These are phyloP conservation scores for Cyberlindnera bimundalis DNA, from an alignment of 805 yeast species.

Conservation along the genomic window DNA sequence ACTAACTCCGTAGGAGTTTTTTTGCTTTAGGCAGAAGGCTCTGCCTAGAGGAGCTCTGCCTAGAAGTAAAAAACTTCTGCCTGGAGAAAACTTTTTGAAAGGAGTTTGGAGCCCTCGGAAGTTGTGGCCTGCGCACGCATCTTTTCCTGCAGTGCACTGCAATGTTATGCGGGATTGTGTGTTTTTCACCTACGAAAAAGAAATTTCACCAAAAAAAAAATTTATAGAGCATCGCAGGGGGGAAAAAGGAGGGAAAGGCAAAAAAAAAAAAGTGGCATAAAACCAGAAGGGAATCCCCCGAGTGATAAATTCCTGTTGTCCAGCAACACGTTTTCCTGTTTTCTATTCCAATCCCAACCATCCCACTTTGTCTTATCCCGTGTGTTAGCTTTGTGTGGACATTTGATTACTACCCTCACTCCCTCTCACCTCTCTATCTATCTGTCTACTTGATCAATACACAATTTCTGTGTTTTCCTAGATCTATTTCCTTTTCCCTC, in stretches of 20 bases:
- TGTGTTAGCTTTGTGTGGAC: not conserved
- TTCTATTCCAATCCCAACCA: too few relatives aligned
- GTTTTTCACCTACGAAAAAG: constrained; percentile 10
- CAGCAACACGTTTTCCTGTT: not conserved
- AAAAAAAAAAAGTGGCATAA: constrained; percentile 1
- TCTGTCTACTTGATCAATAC: not conserved
- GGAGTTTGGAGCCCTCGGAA: too few relatives aligned
- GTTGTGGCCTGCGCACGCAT: too few relatives aligned
- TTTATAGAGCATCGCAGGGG: constrained; percentile 23
- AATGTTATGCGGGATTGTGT: constrained; percentile 6
- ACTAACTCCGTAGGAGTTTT: too few relatives aligned
- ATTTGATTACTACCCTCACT: not conserved
- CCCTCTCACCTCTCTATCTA: not conserved
- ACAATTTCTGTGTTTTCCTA: not conserved
- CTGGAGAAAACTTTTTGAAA: too few relatives aligned
- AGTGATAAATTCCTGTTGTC: constrained; percentile 1
- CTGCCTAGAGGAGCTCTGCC: not conserved
- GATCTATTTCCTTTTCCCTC: not conserved
- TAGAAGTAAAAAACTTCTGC: not conserved
- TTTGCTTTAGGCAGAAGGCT: not conserved
- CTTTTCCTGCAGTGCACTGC: not conserved
- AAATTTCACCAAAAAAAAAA: constrained; percentile 31
- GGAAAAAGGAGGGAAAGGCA: constrained; percentile 1
- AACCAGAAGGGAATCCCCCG: constrained; percentile 8
- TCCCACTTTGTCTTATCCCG: not conserved